Evolutionary conservation across 1,139 yeast genomes (phyloP).

Genomic region (Spencermartinsiella ligniputridi): DNA sequence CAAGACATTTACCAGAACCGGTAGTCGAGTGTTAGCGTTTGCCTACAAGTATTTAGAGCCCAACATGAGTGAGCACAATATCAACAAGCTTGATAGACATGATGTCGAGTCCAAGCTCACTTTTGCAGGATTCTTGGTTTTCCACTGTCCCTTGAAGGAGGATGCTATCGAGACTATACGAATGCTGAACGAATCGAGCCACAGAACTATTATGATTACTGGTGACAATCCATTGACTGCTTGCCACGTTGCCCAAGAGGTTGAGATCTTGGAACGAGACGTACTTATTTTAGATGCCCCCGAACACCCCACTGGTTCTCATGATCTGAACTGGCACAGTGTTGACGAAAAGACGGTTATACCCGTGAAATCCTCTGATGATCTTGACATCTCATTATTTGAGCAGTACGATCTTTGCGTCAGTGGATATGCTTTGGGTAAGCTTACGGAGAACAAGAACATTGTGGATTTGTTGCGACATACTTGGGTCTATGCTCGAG

Average conservation of each 20-base stretch:
- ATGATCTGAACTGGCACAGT: slow-evolving; percentile 77
- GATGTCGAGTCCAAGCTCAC: slow-evolving; percentile 66
- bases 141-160: slow-evolving; percentile 92
- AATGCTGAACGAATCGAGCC: slow-evolving; percentile 93
- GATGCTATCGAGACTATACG: slow-evolving; percentile 89
- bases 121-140: slow-evolving; percentile 92
- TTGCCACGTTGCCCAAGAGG: slow-evolving; percentile 94
- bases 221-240: slow-evolving; percentile 99
- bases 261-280: slow-evolving; percentile 75
- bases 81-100: slow-evolving; percentile 61
- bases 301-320: slow-evolving; percentile 47
- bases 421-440: slow-evolving; percentile 84
- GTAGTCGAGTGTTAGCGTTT: slow-evolving; percentile 92
- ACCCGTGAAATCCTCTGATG: slow-evolving; percentile 61
- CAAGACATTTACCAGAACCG: slow-evolving; percentile 89
- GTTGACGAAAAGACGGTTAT: slow-evolving; percentile 70
- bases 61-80: slow-evolving; percentile 46
- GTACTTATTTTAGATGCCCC: slow-evolving; percentile 85
- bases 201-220: slow-evolving; percentile 91
- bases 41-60: slow-evolving; percentile 74
- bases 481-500: slow-evolving; percentile 98
- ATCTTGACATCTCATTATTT: slow-evolving; percentile 56
- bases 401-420: slow-evolving; percentile 79
- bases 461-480: slow-evolving; percentile 71
- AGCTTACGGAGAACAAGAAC: slow-evolving; percentile 51